Base-by-base conservation (phyloP, 2,329 filamentous ascomycete genomes). In the Cladophialophora bantiana region DNA sequence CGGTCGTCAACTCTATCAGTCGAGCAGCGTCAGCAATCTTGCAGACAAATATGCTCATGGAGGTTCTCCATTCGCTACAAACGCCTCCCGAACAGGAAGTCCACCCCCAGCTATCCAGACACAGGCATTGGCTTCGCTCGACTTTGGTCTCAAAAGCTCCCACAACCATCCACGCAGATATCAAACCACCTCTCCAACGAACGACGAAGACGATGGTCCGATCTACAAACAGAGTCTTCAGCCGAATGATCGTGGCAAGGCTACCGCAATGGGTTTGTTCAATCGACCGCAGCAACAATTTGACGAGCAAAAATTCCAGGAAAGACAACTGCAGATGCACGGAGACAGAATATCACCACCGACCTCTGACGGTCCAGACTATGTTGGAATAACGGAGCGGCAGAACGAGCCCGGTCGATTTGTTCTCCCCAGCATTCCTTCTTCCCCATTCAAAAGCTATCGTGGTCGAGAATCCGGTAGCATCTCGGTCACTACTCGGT, bases 231-330 rank as follows among this genome's bases (percentile, higher is more conserved):
- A 84, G 50, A 85, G 89, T 7, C 85, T 95, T 12, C 88, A 92
- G 67, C 89, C 91, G 0, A 88, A 89, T 69, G 94, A 97, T 72
- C 83, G 87, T 55, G 92, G 91, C 59, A 96, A 95, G 75, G 91
- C 92, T 4, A 96, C 92, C 0, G 90, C 92, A 0, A 82, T 89
- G 78, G 88, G 88, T 35, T 81, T 88, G 0, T 90, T 90, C 77
- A 90, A 90, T 70, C 93, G 93, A 75, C 91, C 93, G 1, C 80
- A 82, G 1, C 86, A 90, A 59, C 86, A 88, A 7, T 97, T 95
- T 72, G 92, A 96, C 73, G 94, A 97, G 74, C 88, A 90, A 20
- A 91, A 92, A 74, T 97, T 92, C 74, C 86, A 91, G 4, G 90
- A 96, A 75, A 88, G 93, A 53, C 91, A 96, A 74, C 81, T 91